phyloP scores from a whole-genome alignment of 2,329 filamentous ascomycete species.

The Didymosphaeria variabile region DNA sequence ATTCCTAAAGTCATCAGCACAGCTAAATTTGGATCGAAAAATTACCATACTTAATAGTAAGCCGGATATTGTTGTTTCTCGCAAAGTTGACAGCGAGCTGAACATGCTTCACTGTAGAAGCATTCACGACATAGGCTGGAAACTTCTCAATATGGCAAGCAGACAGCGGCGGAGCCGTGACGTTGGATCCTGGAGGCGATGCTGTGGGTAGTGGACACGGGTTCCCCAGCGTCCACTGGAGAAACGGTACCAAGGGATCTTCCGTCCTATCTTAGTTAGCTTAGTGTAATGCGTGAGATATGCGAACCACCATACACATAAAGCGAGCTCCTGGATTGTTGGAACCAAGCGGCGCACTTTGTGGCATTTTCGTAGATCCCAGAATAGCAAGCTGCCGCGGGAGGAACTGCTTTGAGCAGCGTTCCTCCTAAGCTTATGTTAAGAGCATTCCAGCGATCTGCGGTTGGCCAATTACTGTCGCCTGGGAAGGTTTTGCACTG shows the following conservation, averaged over 20 bases:
- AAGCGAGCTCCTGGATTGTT: constrained; percentile 22
- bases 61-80: constrained; percentile 38
- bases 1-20: constrained; percentile 29
- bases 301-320: constrained; percentile 28
- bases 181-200: neutral
- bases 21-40: neutral
- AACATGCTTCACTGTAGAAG: constrained; percentile 34
- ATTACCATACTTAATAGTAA: constrained; percentile 38
- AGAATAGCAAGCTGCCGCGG: constrained; percentile 38
- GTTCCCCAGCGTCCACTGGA: constrained; percentile 33
- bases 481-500: constrained; percentile 38
- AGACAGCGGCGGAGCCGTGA: constrained; percentile 18
- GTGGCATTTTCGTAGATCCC: constrained; percentile 29
- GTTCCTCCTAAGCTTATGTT: constrained; percentile 33
- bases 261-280: constrained; percentile 27
- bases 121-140: constrained; percentile 38
- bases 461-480: constrained; percentile 36
- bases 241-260: constrained; percentile 34
- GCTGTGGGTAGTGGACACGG: constrained; percentile 25
- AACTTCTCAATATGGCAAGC: constrained; percentile 32
- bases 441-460: constrained; percentile 31
- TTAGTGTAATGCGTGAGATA: neutral
- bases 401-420: constrained; percentile 35
- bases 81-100: constrained; percentile 44
- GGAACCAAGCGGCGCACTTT: constrained; percentile 26